These are phyloP conservation scores for Phyllosticta capitalensis DNA, from an alignment of 2,329 filamentous ascomycete species.

Conservation along the genomic window DNA sequence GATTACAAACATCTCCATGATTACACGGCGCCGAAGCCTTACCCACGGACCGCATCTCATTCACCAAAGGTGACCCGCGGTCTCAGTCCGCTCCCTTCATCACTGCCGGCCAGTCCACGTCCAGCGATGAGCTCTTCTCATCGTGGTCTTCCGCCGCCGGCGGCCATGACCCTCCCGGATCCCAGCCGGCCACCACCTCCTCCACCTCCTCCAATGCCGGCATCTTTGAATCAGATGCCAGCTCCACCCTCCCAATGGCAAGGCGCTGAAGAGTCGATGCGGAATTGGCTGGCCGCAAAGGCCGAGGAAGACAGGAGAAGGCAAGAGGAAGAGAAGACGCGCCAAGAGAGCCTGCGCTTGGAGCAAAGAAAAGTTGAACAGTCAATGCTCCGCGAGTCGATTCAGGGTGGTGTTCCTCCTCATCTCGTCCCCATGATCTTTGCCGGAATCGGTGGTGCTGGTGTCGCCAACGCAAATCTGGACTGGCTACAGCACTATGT, in stretches of 20 bases:
- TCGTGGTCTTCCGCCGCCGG: slow-evolving; percentile 44
- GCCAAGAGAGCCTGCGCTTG: slow-evolving; percentile 39
- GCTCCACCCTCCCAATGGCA: slow-evolving; percentile 38
- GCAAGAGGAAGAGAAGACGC: slow-evolving; percentile 45
- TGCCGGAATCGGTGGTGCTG: slow-evolving; percentile 41
- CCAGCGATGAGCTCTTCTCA: slow-evolving; percentile 42
- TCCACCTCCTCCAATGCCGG: slow-evolving; percentile 21
- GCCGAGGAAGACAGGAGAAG: slow-evolving; percentile 43
- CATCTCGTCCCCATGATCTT: slow-evolving; percentile 46
- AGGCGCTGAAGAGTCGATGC: slow-evolving; percentile 42
- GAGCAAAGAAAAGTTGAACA: slow-evolving; percentile 45
- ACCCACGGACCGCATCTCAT: slow-evolving; percentile 29
- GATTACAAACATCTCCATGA: slow-evolving; percentile 40
- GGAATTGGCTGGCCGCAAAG: slow-evolving; percentile 42
- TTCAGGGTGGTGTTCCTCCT: slow-evolving; percentile 42
- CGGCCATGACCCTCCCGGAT: slow-evolving; percentile 43
- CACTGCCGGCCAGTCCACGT: slow-evolving; percentile 34
- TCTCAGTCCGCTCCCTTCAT: slow-evolving; percentile 19
- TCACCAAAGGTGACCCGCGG: slow-evolving; percentile 33
- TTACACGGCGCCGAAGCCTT: slow-evolving; percentile 35
- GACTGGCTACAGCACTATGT: slow-evolving; percentile 44
- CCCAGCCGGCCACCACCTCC: slow-evolving; percentile 33
- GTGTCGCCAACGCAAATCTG: slow-evolving; percentile 37
- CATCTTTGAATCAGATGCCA: slow-evolving; percentile 33
- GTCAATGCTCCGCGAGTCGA: slow-evolving; percentile 43